Evolutionary conservation across 2,329 filamentous ascomycete species (phyloP).

Genomic region (Colletotrichum sp.): DNA sequence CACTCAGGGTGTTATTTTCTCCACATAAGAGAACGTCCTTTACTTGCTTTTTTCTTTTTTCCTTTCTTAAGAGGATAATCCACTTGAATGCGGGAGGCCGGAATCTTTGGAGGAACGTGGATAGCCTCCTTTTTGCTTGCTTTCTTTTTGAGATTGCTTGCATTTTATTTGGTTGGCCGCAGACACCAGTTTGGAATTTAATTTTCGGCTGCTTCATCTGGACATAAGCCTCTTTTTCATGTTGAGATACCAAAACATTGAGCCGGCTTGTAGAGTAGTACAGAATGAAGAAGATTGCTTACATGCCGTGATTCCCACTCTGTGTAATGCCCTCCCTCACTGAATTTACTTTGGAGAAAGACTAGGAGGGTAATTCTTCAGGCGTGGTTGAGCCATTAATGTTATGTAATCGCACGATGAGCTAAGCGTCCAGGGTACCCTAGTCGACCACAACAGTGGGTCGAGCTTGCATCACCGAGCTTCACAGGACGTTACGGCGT

Average conservation of each 20-base stretch:
- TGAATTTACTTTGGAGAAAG: not conserved
- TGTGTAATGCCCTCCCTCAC: not conserved
- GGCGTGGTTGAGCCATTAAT: not conserved
- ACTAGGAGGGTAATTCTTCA: not conserved
- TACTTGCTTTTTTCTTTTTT: not conserved
- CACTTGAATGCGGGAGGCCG: not conserved
- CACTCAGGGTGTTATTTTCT: not conserved
- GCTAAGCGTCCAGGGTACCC: slow-evolving; percentile 7
- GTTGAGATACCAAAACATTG: not conserved
- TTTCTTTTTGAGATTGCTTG: not conserved
- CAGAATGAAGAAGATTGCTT: not conserved
- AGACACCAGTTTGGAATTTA: not conserved
- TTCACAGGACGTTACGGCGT: slow-evolving; percentile 3
- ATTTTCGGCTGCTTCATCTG: not conserved
- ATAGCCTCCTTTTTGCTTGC: not conserved
- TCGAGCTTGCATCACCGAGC: slow-evolving; percentile 17
- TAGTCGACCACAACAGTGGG: not conserved
- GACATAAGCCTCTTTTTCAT: not conserved
- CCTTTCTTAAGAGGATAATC: not conserved
- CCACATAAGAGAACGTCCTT: not conserved
- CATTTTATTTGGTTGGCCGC: not conserved
- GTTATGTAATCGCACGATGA: slow-evolving; percentile 4
- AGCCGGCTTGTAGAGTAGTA: not conserved
- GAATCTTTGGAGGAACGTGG: not conserved
- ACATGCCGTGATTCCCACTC: not conserved